phyloP scores from a whole-genome alignment of 768 basidiomycete species.

The Auricularia auricula-judae region DNA sequence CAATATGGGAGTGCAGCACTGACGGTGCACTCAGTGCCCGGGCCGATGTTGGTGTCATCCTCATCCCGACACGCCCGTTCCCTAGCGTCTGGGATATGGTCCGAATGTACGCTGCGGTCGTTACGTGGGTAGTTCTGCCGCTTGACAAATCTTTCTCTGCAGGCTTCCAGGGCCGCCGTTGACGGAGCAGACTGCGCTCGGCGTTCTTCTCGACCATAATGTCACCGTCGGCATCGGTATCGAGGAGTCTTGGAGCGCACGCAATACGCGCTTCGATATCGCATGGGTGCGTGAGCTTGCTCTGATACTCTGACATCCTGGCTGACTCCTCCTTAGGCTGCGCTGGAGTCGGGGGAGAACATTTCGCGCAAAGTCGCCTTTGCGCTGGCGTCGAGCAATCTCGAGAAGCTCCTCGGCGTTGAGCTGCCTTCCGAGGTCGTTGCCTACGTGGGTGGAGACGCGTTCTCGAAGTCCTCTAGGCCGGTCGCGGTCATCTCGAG shows the following conservation, averaged over 20 bases:
- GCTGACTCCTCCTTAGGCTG: constrained; percentile 17
- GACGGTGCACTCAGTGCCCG: constrained; percentile 3
- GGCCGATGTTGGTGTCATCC: constrained; percentile 59
- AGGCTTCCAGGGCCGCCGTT: constrained; percentile 69
- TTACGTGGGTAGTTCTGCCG: not conserved
- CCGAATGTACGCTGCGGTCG: constrained; percentile 40
- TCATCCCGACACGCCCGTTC: constrained; percentile 58
- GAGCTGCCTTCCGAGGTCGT: constrained; percentile 36
- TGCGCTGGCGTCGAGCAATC: constrained; percentile 40
- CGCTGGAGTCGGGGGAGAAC: constrained; percentile 24
- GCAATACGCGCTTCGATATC: constrained; percentile 52
- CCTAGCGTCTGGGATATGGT: constrained; percentile 59
- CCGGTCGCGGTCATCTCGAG: constrained; percentile 47
- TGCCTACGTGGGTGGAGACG: constrained; percentile 41
- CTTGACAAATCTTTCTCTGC: constrained; percentile 3
- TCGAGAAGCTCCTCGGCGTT: constrained; percentile 42
- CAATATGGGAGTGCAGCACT: not conserved
- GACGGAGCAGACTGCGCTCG: constrained; percentile 46
- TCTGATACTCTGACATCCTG: not conserved
- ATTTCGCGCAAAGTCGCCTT: constrained; percentile 37
- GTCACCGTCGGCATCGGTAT: constrained; percentile 66
- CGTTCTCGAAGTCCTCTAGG: constrained; percentile 34
- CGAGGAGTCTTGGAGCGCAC: constrained; percentile 55
- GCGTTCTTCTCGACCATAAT: constrained; percentile 50
- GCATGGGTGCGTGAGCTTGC: constrained; percentile 5